Conservation (phyloP, 768 basidiomycete species). For the Tricholoma hemisulphureum region DNA sequence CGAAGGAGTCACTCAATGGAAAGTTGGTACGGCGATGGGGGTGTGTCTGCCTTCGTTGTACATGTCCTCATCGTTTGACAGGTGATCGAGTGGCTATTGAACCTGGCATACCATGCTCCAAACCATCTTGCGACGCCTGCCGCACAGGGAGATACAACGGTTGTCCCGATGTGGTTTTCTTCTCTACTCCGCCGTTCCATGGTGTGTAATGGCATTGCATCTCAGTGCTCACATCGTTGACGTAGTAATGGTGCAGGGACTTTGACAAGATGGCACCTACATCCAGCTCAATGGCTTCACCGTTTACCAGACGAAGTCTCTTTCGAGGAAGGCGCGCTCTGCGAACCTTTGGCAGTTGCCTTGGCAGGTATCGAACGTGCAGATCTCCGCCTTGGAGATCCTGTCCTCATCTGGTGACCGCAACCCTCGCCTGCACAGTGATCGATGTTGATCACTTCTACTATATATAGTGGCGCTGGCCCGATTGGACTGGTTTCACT, state of each 20-base stretch:
- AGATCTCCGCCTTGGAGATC: conserved; percentile 62
- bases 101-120: conserved; percentile 66
- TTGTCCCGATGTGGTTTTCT: conserved; percentile 60
- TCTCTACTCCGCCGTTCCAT: conserved; percentile 69
- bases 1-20: conserved; percentile 66
- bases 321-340: conserved; percentile 67
- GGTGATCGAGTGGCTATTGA: conserved; percentile 71
- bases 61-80: conserved; percentile 15
- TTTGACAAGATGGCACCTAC: conserved; percentile 62
- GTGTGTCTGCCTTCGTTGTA: neutral
- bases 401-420: conserved; percentile 56
- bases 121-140: conserved; percentile 59
- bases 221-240: neutral
- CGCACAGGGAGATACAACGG: conserved; percentile 65
- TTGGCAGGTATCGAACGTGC: conserved; percentile 67
- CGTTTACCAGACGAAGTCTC: conserved; percentile 59
- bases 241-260: conserved; percentile 45
- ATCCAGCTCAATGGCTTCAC: conserved; percentile 68
- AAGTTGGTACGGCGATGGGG: conserved; percentile 40
- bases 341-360: conserved; percentile 67
- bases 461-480: conserved; percentile 52
- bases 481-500: conserved; percentile 65
- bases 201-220: conserved; percentile 31
- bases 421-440: neutral
- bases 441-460: neutral